Conservation (phyloP, 2,329 filamentous ascomycete genomes). For the Colletotrichum endophyticum region DNA sequence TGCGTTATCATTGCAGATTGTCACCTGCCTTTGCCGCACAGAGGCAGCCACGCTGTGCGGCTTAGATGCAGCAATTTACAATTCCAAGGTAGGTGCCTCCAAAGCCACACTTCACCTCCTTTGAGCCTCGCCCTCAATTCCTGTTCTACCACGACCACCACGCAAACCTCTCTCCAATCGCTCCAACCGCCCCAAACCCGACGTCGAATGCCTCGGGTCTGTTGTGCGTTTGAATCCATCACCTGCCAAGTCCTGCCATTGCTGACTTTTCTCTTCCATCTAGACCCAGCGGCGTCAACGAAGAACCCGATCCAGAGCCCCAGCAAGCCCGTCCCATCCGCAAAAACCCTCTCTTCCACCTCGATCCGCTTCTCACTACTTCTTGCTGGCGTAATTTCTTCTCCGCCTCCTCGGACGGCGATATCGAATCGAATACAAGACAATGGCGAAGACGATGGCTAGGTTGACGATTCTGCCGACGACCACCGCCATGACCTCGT, state of each 20-base stretch:
- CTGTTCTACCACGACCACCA: not conserved
- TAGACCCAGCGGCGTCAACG: not conserved
- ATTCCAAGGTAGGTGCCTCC: too few relatives aligned
- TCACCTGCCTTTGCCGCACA: too few relatives aligned
- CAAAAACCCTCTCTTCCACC: not conserved
- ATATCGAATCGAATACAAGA: not conserved
- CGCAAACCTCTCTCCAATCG: not conserved
- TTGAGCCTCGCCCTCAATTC: too few relatives aligned
- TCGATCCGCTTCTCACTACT: not conserved
- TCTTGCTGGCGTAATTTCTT: not conserved
- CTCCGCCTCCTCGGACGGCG: not conserved
- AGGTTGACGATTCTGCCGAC: not conserved
- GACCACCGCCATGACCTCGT: not conserved
- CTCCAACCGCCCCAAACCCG: too few relatives aligned
- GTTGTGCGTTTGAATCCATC: not conserved
- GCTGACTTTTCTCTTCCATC: not conserved
- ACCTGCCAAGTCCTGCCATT: not conserved
- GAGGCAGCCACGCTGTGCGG: too few relatives aligned
- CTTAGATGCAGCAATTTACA: too few relatives aligned
- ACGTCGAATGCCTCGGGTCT: not conserved
- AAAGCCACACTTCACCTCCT: too few relatives aligned
- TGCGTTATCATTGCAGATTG: too few relatives aligned
- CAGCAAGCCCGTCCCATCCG: not conserved
- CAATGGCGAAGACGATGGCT: not conserved
- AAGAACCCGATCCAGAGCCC: not conserved